Percentiles rank a stretch among this genome's conserved stretches.
Conservation (phyloP, 441 rosid species). For the Eruca vesicaria region DNA sequence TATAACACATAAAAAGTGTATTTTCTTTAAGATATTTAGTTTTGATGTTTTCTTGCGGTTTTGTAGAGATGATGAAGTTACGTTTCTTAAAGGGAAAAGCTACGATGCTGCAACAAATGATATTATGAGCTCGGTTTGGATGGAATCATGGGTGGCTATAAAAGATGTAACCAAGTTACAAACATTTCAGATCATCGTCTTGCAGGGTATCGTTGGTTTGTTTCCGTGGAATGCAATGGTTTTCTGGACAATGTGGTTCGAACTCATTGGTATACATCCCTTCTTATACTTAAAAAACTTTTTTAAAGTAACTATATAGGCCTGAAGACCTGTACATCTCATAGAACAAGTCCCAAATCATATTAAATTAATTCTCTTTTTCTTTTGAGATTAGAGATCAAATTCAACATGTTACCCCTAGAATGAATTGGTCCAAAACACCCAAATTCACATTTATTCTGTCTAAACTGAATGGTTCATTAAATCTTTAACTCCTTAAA, state of each 20-base stretch:
- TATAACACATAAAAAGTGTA: neutral
- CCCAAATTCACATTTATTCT: neutral
- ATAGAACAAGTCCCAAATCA: neutral
- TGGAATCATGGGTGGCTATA: conserved; percentile 69
- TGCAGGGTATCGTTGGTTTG: conserved; percentile 81
- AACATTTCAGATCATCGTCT: conserved; percentile 78
- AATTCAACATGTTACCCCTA: too few relatives aligned
- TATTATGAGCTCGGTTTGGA: conserved; percentile 49
- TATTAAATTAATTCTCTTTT: too few relatives aligned
- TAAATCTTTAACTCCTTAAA: neutral
- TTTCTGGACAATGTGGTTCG: conserved; percentile 92
- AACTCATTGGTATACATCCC: conserved; percentile 63
- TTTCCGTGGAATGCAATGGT: conserved; percentile 95
- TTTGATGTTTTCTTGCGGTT: conserved; percentile 5
- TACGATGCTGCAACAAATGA: conserved; percentile 6
- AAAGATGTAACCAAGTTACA: conserved; percentile 63
- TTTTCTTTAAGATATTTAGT: neutral
- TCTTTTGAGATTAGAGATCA: too few relatives aligned
- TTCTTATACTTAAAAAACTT: neutral
- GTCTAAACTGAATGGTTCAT: neutral
- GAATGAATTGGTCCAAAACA: too few relatives aligned
- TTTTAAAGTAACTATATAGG: too few relatives aligned
- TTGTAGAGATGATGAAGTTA: conserved; percentile 41
- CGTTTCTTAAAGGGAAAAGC: conserved; percentile 20
- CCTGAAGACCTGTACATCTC: neutral